Evolutionary conservation across 1,284 basidiomycete genomes (phyloP), one percentile per base, ranked within the genome.

Genomic region (Pisolithus thermaeus): DNA sequence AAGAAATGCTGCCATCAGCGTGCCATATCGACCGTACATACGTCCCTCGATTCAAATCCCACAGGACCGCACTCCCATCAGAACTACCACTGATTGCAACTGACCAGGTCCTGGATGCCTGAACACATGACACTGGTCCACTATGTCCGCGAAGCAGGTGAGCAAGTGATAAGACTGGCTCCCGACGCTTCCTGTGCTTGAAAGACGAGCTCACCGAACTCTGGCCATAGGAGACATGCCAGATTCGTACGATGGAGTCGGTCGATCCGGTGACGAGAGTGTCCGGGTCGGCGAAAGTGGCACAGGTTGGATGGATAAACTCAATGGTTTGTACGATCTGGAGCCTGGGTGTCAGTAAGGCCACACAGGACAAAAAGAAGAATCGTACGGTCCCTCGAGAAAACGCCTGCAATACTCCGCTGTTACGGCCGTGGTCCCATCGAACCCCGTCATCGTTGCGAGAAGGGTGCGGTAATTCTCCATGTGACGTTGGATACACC

Each of bases 11-110:
- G n/a, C 57, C 65, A 25, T 77, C 72, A 9, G 76, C 78, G 51
- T 92, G 86, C 77, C 81, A 81, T 35, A 92, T 83, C 0, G 87
- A 87, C 49, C 85, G 73, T 12, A 87, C 80, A 58, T 93, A 93
- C 1, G 81, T 71, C 14, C 87, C 83, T 38, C 85, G 77, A 62
- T 97, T 97, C 50, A 92, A 75, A 65, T 97, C 95, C 95, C 95
- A 98, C 7, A 97, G 60, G 14, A 87, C 86, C 0, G 87, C 92
- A 53, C 84, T 90, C 1, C 90, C 87, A 59, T 97, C 92, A 54
- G 80, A 78, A 6, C 90, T 89, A 6, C 92, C 92, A 55, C 89
- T 95, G 43, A 96, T 81, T 14, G 85, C 79, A 20, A 95, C 63
- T 2, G 89, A 90, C 92, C 92, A 97, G 0, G 84, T 71, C 32